Percentiles rank a stretch among this genome's conserved stretches.
phyloP scores from a whole-genome alignment of 768 basidiomycete genomes.

The Termitomyces bulborhizus region DNA sequence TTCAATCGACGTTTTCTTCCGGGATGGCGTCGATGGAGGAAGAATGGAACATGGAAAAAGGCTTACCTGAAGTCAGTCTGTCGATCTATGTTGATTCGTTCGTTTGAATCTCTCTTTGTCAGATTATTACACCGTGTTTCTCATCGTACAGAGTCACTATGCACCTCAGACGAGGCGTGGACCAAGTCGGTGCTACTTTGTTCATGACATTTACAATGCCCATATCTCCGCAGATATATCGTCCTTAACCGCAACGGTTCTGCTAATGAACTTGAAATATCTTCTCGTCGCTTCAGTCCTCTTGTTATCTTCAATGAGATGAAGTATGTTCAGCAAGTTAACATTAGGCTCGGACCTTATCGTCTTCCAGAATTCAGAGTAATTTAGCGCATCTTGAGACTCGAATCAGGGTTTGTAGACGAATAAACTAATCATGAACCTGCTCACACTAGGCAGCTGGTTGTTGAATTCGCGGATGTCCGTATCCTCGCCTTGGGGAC shows the following conservation, averaged over 20 bases:
- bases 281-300: constrained; percentile 67
- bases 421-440: not conserved
- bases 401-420: constrained; percentile 48
- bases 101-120: constrained; percentile 9
- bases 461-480: constrained; percentile 66
- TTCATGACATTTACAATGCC: constrained; percentile 2
- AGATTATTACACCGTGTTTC: constrained; percentile 61
- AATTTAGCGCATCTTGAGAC: constrained; percentile 66
- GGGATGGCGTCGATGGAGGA: constrained; percentile 69
- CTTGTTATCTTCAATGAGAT: constrained; percentile 64
- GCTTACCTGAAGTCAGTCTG: constrained; percentile 56
- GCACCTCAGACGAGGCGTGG: constrained; percentile 79
- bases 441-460: constrained; percentile 35
- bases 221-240: constrained; percentile 43
- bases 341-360: not conserved
- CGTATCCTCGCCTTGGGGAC: constrained; percentile 70
- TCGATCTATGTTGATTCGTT: not conserved
- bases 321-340: constrained; percentile 43
- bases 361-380: constrained; percentile 49
- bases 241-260: constrained; percentile 71
- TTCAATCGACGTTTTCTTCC: constrained; percentile 70
- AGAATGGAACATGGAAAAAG: constrained; percentile 57
- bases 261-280: constrained; percentile 62
- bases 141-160: constrained; percentile 64
- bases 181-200: constrained; percentile 49